Base-by-base conservation (phyloP, 208 protist genomes). In the Vickermania spadyakhi region DNA sequence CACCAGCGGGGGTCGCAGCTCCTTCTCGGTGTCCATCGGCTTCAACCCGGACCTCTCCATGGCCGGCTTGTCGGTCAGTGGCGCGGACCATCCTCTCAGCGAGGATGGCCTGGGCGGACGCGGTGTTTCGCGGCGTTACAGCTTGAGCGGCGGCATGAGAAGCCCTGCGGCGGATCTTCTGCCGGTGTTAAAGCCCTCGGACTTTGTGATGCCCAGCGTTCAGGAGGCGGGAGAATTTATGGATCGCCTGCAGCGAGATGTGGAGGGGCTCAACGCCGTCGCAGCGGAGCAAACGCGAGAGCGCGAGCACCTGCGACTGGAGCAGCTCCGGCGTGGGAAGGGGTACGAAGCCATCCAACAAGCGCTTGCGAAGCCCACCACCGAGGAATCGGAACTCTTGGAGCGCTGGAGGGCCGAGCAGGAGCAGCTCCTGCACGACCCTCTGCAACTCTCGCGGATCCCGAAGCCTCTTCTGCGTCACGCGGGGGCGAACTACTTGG, bases 221-320 rank as follows among this genome's bases (percentile, higher is more conserved):
- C 73, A 73, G 53, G 86, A 89, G 59, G 84, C 82, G 0, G 72
- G 60, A 3, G 58, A 60, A 18, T 72, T 83, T 21, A 88, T 93
- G 59, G 75, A 76, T 1, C 75, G 70, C 62, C 88, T 93, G 23
- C 86, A 93, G 66, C 72, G 82, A 42, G 82, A 93, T 41, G 76
- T 93, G 26, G 60, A 86, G 2, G 86, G 80, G 0, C 76, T 93
- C 29, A 93, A 93, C 62, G 81, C 78, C n/a, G 81, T 90, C 31
- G 78, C 86, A 1, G 67, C 73, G 65, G 77, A 93, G 70, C 82
- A 90, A 66, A 55, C 73, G 30, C 57, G 61, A 5, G 79, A 87
- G 73, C 76, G 80, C 25, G 56, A 71, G 18, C 51, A 25, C 51
- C 61, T 70, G 11, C 65, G 41, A 11, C 22, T 51, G 59, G 56